Conservation (phyloP, 176 grass and related monocot genomes). For the Phragmites australis region DNA sequence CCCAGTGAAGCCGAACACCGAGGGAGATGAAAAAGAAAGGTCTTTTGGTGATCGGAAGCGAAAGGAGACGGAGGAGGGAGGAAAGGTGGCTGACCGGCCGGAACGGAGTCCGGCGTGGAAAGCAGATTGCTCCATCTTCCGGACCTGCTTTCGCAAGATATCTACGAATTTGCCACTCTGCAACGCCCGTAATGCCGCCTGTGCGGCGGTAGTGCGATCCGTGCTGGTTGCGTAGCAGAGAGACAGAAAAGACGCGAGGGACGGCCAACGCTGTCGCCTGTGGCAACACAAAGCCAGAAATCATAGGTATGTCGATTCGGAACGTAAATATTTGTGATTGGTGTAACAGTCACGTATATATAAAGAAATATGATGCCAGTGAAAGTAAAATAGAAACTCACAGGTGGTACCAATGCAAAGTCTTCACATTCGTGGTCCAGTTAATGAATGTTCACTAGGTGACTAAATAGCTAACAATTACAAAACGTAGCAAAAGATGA, state of each 20-base stretch:
- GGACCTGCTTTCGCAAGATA: neutral
- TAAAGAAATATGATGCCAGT: too few relatives aligned
- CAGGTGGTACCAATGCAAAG: too few relatives aligned
- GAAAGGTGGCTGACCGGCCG: constrained; percentile 39
- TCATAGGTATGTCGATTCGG: too few relatives aligned
- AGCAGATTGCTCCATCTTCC: neutral
- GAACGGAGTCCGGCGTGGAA: constrained; percentile 48
- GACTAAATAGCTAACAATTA: too few relatives aligned
- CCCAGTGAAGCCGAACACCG: neutral
- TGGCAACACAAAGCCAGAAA: too few relatives aligned
- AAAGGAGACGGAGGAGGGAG: constrained; percentile 30
- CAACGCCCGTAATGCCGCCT: neutral
- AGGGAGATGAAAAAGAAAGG: constrained; percentile 6
- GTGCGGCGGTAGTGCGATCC: constrained; percentile 25
- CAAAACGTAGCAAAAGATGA: too few relatives aligned
- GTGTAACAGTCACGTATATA: too few relatives aligned
- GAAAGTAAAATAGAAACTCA: too few relatives aligned
- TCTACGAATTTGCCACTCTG: constrained; percentile 33
- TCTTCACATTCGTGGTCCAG: too few relatives aligned
- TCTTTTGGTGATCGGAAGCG: constrained; percentile 27
- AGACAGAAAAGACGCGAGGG: neutral
- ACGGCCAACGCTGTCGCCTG: neutral
- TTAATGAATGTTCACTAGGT: too few relatives aligned
- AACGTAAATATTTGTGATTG: neutral
- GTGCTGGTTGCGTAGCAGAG: constrained; percentile 3